phyloP scores from a whole-genome alignment of 768 basidiomycete genomes.

The Phanerochaete carnosa region DNA sequence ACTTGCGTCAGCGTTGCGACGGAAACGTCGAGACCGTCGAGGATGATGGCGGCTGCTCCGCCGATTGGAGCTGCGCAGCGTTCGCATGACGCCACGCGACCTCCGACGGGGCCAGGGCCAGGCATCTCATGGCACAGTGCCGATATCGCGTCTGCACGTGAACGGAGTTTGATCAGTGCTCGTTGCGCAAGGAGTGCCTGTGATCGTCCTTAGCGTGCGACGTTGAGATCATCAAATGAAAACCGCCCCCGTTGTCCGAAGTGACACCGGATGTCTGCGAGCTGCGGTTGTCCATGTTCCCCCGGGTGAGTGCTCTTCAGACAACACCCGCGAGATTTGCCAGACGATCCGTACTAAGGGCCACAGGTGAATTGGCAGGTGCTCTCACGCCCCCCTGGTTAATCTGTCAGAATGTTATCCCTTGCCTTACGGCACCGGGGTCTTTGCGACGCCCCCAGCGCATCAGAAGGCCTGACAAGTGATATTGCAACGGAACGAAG shows the following conservation, averaged over 20 bases:
- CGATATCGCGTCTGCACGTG: neutral
- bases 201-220: constrained; percentile 14
- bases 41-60: neutral
- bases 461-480: constrained; percentile 12
- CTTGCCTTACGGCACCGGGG: constrained; percentile 15
- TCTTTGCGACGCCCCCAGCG: constrained; percentile 8
- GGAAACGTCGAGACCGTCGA: neutral
- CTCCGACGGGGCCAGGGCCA: neutral
- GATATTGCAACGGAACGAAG: constrained; percentile 1
- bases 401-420: constrained; percentile 6
- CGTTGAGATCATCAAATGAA: constrained; percentile 14
- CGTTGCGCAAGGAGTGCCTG: neutral
- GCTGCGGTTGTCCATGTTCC: neutral
- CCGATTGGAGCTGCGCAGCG: neutral
- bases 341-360: constrained; percentile 6
- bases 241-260: constrained; percentile 15
- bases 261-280: constrained; percentile 8
- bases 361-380: constrained; percentile 5
- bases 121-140: neutral
- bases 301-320: neutral
- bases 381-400: constrained; percentile 5
- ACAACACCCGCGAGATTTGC: neutral
- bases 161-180: neutral
- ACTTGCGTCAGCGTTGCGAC: neutral
- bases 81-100: neutral